Evolutionary conservation across 306 rosid genomes (phyloP).

Genomic region (Gastrolobium villosum): DNA sequence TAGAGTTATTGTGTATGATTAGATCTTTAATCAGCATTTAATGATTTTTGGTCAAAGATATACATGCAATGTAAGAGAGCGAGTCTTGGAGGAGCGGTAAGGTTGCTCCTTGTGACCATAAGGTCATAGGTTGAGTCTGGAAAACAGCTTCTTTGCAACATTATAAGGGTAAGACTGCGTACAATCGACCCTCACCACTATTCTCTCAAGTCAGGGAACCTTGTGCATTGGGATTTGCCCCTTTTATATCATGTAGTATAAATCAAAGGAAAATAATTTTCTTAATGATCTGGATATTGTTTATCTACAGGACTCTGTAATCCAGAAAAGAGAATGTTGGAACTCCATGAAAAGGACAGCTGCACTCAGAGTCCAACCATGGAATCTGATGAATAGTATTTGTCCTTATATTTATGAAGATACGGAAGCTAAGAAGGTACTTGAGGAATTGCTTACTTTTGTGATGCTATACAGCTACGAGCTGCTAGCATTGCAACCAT

Average conservation of each 20-base stretch:
- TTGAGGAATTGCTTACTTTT: constrained; percentile 41
- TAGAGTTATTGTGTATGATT: neutral
- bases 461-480: constrained; percentile 9
- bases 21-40: constrained; percentile 22
- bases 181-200: no score
- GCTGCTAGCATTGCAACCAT: constrained; percentile 17
- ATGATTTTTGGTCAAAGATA: constrained; percentile 30
- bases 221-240: no score
- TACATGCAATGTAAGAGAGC: neutral
- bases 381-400: constrained; percentile 68
- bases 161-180: no score
- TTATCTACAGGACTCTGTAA: constrained; percentile 82
- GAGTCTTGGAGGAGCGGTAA: no score
- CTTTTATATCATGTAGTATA: neutral
- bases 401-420: neutral
- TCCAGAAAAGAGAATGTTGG: constrained; percentile 84
- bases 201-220: no score
- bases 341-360: constrained; percentile 83
- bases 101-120: no score
- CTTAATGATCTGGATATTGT: constrained; percentile 29
- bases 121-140: no score
- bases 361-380: constrained; percentile 79
- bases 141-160: no score
- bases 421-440: constrained; percentile 49
- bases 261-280: constrained; percentile 11